Percentiles rank a stretch among this genome's conserved stretches.
phyloP scores from a whole-genome alignment of 2,329 filamentous ascomycete genomes.

The Fusarium lyarnte region DNA sequence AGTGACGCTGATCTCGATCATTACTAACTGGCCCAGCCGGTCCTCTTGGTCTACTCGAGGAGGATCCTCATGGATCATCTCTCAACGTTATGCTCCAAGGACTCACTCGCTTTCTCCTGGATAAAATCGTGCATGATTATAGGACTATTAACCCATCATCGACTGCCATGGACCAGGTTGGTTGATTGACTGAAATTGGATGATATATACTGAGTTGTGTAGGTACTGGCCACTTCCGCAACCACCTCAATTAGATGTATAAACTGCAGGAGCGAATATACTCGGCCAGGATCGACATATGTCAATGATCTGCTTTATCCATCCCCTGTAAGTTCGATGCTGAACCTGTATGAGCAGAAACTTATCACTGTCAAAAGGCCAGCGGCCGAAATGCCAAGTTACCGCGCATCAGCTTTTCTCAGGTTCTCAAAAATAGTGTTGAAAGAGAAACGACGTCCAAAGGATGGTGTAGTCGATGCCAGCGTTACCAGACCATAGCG shows the following conservation, averaged over 20 bases:
- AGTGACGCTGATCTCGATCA: background rate
- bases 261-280: constrained; percentile 87
- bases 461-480: constrained; percentile 93
- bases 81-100: constrained; percentile 86
- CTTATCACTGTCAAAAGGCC: constrained; percentile 53
- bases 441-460: constrained; percentile 88
- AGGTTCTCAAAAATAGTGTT: constrained; percentile 90
- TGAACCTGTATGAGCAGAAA: background rate
- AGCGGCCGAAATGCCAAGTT: constrained; percentile 59
- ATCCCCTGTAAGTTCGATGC: constrained; percentile 43
- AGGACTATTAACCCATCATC: constrained; percentile 71
- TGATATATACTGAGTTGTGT: background rate
- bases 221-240: constrained; percentile 74
- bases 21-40: constrained; percentile 60
- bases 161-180: constrained; percentile 74
- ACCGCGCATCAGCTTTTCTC: constrained; percentile 78
- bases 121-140: constrained; percentile 82
- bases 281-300: constrained; percentile 79
- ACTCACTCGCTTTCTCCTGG: constrained; percentile 84
- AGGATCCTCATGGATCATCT: constrained; percentile 77
- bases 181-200: background rate
- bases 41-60: constrained; percentile 84
- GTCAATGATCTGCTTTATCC: constrained; percentile 91
- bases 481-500: constrained; percentile 86
- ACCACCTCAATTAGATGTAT: constrained; percentile 82